Conservation (phyloP, 352 stramenopile species). For the Thalassiosira mediterranea region DNA sequence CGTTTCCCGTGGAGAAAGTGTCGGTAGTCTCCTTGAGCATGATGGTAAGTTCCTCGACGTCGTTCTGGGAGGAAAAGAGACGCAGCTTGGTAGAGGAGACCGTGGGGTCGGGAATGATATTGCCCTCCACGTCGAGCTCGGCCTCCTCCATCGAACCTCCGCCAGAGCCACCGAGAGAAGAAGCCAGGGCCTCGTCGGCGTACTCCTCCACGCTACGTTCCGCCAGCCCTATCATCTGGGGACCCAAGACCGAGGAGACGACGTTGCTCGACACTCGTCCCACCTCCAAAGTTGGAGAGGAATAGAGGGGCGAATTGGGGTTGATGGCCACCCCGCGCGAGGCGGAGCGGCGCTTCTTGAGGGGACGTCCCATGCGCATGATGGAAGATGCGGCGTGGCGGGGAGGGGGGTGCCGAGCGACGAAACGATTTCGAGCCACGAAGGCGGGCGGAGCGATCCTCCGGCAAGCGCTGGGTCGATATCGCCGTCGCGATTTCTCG, state of each 20-base stretch:
- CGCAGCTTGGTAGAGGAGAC: constrained; percentile 10
- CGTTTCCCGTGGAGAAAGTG: constrained; percentile 59
- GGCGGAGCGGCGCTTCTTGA: constrained; percentile 20
- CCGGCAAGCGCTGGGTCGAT: too few relatives aligned
- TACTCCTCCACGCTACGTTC: constrained; percentile 61
- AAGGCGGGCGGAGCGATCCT: too few relatives aligned
- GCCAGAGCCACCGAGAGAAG: constrained; percentile 13
- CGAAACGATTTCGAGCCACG: too few relatives aligned
- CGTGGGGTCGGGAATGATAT: constrained; percentile 24
- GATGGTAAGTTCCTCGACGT: constrained; percentile 65
- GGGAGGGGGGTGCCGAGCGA: too few relatives aligned
- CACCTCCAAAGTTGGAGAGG: constrained; percentile 55
- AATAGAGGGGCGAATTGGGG: constrained; percentile 55
- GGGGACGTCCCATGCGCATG: constrained; percentile 69
- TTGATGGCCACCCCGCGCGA: neutral
- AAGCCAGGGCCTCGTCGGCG: constrained; percentile 49
- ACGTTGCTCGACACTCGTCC: constrained; percentile 71
- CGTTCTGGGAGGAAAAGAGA: constrained; percentile 65
- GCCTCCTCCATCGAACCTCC: constrained; percentile 28
- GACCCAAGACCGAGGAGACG: constrained; percentile 63
- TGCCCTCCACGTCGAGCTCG: constrained; percentile 35
- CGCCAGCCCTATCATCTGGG: constrained; percentile 53
- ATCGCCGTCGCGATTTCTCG: too few relatives aligned
- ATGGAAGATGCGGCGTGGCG: constrained; percentile 49
- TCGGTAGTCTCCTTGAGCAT: constrained; percentile 56